phyloP scores from a whole-genome alignment of 2,329 filamentous ascomycete genomes.

The Chaetoscypha palmicola region DNA sequence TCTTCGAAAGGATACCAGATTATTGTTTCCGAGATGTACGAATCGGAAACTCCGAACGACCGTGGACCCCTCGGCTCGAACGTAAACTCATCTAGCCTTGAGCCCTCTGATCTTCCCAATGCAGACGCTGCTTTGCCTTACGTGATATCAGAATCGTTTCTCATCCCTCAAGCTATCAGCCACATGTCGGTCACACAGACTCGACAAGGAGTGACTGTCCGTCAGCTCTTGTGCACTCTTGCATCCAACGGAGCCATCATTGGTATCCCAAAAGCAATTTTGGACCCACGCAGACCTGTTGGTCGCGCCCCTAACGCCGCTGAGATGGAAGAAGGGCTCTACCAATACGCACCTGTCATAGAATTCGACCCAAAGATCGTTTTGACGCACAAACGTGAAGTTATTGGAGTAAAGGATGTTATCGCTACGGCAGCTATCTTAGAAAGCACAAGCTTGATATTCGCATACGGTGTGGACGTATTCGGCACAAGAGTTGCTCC shows the following conservation, averaged over 20 bases:
- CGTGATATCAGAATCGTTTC: conserved; percentile 71
- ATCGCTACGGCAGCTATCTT: conserved; percentile 71
- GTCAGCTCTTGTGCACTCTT: conserved; percentile 73
- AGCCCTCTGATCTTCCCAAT: conserved; percentile 51
- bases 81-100: conserved; percentile 70
- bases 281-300: conserved; percentile 82
- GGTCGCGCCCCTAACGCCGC: conserved; percentile 73
- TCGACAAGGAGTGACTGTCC: conserved; percentile 80
- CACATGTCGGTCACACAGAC: conserved; percentile 82
- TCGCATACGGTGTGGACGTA: conserved; percentile 82
- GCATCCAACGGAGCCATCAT: conserved; percentile 67
- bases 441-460: conserved; percentile 85
- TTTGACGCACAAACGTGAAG: conserved; percentile 74
- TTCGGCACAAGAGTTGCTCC: conserved; percentile 84
- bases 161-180: conserved; percentile 72
- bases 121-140: conserved; percentile 56
- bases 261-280: conserved; percentile 67
- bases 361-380: conserved; percentile 78
- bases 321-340: conserved; percentile 78
- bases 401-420: conserved; percentile 67
- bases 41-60: conserved; percentile 76
- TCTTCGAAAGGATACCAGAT: conserved; percentile 78
- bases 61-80: conserved; percentile 68
- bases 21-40: conserved; percentile 81
- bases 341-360: conserved; percentile 66